These are phyloP conservation scores for Betula pendula DNA, from an alignment of 306 rosid genomes.

Conservation along the genomic window DNA sequence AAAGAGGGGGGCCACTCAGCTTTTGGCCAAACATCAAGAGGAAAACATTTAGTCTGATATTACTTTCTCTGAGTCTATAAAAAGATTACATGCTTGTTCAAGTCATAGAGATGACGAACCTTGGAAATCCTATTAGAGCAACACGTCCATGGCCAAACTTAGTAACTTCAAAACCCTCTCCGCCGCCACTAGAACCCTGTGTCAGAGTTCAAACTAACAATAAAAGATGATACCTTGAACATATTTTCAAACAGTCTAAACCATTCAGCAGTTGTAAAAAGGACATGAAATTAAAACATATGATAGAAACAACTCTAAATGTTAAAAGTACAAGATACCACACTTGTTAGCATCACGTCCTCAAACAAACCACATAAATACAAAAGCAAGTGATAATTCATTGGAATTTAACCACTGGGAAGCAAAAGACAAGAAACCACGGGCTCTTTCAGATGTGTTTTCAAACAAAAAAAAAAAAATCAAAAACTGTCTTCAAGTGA, in stretches of 20 bases:
- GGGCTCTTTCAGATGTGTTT: not conserved
- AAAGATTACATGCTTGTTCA: constrained; percentile 13
- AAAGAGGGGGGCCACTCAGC: not conserved
- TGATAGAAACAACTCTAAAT: not conserved
- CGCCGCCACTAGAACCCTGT: constrained; percentile 98
- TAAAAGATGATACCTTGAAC: constrained; percentile 2
- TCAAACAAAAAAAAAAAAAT: not conserved
- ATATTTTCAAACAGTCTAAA: not conserved
- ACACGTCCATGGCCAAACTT: constrained; percentile 98
- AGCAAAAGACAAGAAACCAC: not conserved
- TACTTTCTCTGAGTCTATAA: not conserved
- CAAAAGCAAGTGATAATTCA: not conserved
- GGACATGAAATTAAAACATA: not conserved
- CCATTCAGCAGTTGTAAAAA: constrained; percentile 6
- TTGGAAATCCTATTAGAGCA: constrained; percentile 97
- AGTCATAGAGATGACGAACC: constrained; percentile 45
- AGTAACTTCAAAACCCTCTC: constrained; percentile 99
- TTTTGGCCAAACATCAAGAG: not conserved
- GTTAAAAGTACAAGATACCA: not conserved
- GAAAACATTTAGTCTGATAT: not conserved
- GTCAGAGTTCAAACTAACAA: constrained; percentile 21
- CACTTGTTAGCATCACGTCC: not conserved
- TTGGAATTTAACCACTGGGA: not conserved
- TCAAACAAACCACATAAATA: not conserved
- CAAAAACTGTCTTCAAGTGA: not conserved